Evolutionary conservation across 2,329 filamentous ascomycete species (phyloP), one percentile per base, ranked within the genome.

Genomic region (Colletotrichum lentis): DNA sequence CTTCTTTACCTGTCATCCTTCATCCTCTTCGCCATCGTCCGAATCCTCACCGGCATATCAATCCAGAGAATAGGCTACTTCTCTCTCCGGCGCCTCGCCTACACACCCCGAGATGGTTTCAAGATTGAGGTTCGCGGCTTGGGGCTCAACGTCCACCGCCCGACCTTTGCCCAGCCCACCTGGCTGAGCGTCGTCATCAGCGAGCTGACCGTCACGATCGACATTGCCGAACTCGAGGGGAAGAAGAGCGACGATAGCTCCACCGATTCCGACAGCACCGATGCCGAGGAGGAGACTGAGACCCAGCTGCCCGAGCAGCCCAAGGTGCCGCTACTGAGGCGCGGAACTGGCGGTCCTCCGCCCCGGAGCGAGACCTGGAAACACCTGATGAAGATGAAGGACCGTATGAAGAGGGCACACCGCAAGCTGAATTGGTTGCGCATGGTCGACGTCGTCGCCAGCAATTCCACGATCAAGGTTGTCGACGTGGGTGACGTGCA

Each of bases 31-130:
- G 96, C 96, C 75, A 87, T 98, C 73, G 82, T 99, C 71, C 93
- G 96, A 73, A 94, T 98, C 73, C 84, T 95, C 70, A 98, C 95
- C 43, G 96, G 96, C 70, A 85, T 99, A 65, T 99, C 96, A 6
- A 97, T 99, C 72, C 96, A 99, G 80, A 90, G 96, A 73, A 88
- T 99, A 73, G 96, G 96, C 71, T 97, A 96, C 78, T 90, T 96
- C 73, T 97, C 96, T 43, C 85, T 99, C 72, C 91, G 95, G 71
- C 91, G 95, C 73, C 91, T 99, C 70, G 91, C 94, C 66, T 98
- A 96, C 78, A 93, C 92, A 16, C 93, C 93, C 35, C 90, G 87
- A 79, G 93, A 97, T 86, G 96, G 96, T 73, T 83, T 97, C 75
- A 91, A 91, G 74, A 88, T 99, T 78, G 93, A 97, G 78, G 90